Evolutionary conservation across 176 grass and related monocot species (phyloP).

Genomic region (Carex pumila): DNA sequence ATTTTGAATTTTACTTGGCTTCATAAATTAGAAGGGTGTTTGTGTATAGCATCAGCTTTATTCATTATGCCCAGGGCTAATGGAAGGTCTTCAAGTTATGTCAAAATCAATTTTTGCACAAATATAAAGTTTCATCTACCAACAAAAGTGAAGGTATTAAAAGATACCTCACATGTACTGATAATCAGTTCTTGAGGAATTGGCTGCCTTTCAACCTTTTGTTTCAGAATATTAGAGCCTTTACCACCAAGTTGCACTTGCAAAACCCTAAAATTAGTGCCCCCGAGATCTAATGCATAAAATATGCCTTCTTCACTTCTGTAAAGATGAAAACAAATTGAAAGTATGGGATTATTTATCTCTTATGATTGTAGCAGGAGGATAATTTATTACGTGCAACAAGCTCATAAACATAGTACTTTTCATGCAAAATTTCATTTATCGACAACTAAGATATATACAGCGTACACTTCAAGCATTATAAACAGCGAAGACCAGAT

Average conservation of each 20-base stretch:
- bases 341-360: not conserved
- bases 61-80: not conserved
- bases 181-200: conserved; percentile 58
- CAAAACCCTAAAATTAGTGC: conserved; percentile 81
- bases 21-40: not conserved
- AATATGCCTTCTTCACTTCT: conserved; percentile 81
- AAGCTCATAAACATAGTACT: not conserved
- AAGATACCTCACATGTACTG: conserved; percentile 64
- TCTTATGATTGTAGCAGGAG: not conserved
- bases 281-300: conserved; percentile 82
- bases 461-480: not conserved
- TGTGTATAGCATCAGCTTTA: not conserved
- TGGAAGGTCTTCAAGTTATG: not conserved
- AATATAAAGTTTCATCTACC: not conserved
- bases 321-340: not conserved
- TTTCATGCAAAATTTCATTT: not conserved
- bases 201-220: conserved; percentile 49
- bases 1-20: not conserved
- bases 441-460: not conserved
- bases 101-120: not conserved
- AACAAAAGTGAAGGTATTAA: not conserved
- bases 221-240: conserved; percentile 47
- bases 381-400: not conserved
- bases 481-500: not conserved
- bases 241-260: conserved; percentile 55